These are phyloP conservation scores for Xylaria intraflava DNA, from an alignment of 495 filamentous ascomycete species.

Conservation along the genomic window DNA sequence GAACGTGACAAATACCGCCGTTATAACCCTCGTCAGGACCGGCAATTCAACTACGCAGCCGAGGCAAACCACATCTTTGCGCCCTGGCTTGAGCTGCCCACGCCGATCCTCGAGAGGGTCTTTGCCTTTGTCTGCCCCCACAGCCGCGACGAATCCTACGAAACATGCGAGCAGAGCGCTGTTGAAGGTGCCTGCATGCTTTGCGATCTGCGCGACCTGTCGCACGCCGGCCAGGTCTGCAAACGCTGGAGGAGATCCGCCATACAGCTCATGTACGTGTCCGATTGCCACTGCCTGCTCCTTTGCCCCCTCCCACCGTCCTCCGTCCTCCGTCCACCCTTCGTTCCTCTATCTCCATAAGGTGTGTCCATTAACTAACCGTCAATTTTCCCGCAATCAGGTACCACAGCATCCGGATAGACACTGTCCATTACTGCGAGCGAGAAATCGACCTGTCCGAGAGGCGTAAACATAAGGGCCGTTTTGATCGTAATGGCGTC, in stretches of 20 bases:
- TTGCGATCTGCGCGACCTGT: slow-evolving; percentile 88
- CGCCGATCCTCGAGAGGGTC: slow-evolving; percentile 60
- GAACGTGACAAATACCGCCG: slow-evolving; percentile 22
- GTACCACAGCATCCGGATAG: slow-evolving; percentile 86
- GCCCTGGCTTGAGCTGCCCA: slow-evolving; percentile 47
- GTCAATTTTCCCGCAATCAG: slow-evolving; percentile 35
- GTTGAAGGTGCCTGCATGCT: slow-evolving; percentile 87
- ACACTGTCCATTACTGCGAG: slow-evolving; percentile 90
- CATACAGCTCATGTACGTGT: slow-evolving; percentile 54
- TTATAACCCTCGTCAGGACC: slow-evolving; percentile 18
- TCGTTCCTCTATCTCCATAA: not conserved
- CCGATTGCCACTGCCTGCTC: not conserved
- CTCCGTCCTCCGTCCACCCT: not conserved
- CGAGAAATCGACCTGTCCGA: slow-evolving; percentile 73
- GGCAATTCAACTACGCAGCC: slow-evolving; percentile 12
- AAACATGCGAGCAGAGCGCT: slow-evolving; percentile 73
- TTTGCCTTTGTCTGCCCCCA: slow-evolving; percentile 83
- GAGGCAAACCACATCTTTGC: slow-evolving; percentile 18
- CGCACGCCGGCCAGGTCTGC: slow-evolving; percentile 66
- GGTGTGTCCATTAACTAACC: not conserved
- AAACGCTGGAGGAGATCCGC: slow-evolving; percentile 60
- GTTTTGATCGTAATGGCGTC: slow-evolving; percentile 67
- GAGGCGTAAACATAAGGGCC: slow-evolving; percentile 66
- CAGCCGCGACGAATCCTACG: slow-evolving; percentile 65
- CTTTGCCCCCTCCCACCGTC: not conserved